phyloP scores from a whole-genome alignment of 768 basidiomycete genomes.

The Lepiota subincarnata region DNA sequence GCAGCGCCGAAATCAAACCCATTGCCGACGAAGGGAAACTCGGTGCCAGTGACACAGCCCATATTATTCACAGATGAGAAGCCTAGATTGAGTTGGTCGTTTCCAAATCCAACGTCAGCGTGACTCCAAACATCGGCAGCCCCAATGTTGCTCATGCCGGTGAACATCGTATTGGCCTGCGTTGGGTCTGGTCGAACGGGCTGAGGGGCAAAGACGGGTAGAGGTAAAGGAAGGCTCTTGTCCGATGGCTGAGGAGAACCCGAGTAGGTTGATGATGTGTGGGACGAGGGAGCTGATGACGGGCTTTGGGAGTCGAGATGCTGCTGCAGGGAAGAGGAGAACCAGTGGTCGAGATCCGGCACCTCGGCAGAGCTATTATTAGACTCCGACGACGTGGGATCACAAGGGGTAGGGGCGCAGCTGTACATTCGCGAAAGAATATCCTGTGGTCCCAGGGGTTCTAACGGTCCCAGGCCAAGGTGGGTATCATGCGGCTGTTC shows the following conservation, averaged over 20 bases:
- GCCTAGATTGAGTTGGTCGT: neutral
- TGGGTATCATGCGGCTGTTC: slow-evolving; percentile 6
- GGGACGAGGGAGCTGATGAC: slow-evolving; percentile 5
- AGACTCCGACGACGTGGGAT: slow-evolving; percentile 2
- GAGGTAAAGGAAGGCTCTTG: slow-evolving; percentile 3
- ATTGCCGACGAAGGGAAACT: neutral
- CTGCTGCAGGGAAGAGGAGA: slow-evolving; percentile 6
- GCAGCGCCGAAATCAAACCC: slow-evolving; percentile 2
- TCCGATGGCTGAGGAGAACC: slow-evolving; percentile 9
- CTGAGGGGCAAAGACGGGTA: slow-evolving; percentile 8
- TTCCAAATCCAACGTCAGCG: neutral
- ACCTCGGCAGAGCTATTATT: slow-evolving; percentile 7
- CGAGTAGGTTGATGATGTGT: slow-evolving; percentile 10
- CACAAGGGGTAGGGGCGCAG: neutral
- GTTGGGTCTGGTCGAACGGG: slow-evolving; percentile 3
- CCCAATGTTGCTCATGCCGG: neutral
- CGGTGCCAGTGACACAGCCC: neutral
- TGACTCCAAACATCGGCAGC: neutral
- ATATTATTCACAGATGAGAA: neutral
- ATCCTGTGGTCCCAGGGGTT: slow-evolving; percentile 8
- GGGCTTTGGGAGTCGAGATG: neutral
- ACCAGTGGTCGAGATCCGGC: slow-evolving; percentile 7
- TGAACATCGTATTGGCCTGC: slow-evolving; percentile 1
- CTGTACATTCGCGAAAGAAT: slow-evolving; percentile 10
- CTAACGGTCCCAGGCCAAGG: slow-evolving; percentile 7